Conservation (phyloP, 2,329 filamentous ascomycete species). For the Aspergillus fructus region DNA sequence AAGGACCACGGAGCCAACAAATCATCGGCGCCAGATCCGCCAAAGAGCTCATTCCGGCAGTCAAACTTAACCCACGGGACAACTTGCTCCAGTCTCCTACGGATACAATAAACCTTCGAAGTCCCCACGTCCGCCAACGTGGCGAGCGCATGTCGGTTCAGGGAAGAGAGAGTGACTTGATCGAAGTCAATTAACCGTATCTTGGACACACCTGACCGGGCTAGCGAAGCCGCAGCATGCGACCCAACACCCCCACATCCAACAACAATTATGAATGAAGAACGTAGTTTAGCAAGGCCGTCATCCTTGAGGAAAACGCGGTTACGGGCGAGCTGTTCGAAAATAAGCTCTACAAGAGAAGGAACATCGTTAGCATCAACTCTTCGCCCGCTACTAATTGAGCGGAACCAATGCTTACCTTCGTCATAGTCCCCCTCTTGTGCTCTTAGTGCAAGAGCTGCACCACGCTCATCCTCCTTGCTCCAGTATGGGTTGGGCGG, state of each 20-base stretch:
- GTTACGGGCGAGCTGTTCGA: constrained; percentile 92
- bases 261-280: constrained; percentile 82
- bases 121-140: constrained; percentile 91
- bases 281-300: constrained; percentile 75
- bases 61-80: constrained; percentile 92
- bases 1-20: constrained; percentile 67
- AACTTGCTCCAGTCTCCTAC: constrained; percentile 77
- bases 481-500: constrained; percentile 30
- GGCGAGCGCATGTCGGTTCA: constrained; percentile 95
- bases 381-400: not conserved
- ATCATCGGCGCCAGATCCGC: constrained; percentile 61
- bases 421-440: constrained; percentile 65
- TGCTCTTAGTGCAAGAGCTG: constrained; percentile 59
- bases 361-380: constrained; percentile 6
- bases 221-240: constrained; percentile 81
- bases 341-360: constrained; percentile 66
- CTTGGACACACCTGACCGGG: constrained; percentile 83
- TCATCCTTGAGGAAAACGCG: constrained; percentile 83
- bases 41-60: constrained; percentile 79
- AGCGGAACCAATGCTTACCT: constrained; percentile 38
- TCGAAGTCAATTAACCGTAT: constrained; percentile 94
- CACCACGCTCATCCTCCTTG: constrained; percentile 58
- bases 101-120: constrained; percentile 84
- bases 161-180: constrained; percentile 88
- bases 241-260: constrained; percentile 94